Evolutionary conservation across 495 filamentous ascomycete species (phyloP), one percentile per base, ranked within the genome.

Genomic region (Daldinia concentrica): DNA sequence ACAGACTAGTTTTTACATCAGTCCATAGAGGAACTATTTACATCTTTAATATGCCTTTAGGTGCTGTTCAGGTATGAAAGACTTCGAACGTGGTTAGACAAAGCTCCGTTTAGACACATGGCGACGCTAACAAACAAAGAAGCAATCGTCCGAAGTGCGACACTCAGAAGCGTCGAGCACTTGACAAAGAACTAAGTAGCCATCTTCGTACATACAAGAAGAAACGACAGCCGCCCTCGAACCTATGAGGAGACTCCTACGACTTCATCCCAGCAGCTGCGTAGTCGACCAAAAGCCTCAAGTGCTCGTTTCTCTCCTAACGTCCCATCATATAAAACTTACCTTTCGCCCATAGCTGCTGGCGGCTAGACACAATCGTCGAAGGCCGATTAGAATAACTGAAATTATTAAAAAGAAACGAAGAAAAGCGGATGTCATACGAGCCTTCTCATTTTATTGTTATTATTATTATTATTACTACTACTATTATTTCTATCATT

Each of bases 151-250:
- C 27, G 66, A 62, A 52, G 65, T 50, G 66, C 62, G 64, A 54
- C 68, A 36, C 59, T 65, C 69, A 74, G 66, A 66, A 62, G 17
- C 66, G 62, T 70, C 65, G 62, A 63, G 39, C 32, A 48, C 14
- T 5, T 19, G 56, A 77, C 76, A 77, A 77, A 77, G 73, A 70
- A 37, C 36, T 14, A 15, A 12, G 34, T 32, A 57, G 9, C 41
- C 17, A 66, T 59, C 63, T 66, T 64, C 68, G 68, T 66, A 69
- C 14, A 11, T 77, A 77, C 76, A 77, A 77, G 76, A 77, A 77
- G 70, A 72, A 56, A 64, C 73, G 58, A 15, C 29, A 62, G 37
- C 75, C 67, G 58, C 64, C 64, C 74, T 72, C 75, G 69, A 75
- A 68, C 19, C 48, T 22, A 39, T 45, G 55, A 52, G 56, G 48